A percentile compares a stretch with the other conserved stretches of the same genome.
These are phyloP conservation scores for Kalmusia sp. DNA, from an alignment of 2,329 filamentous ascomycete species.

Conservation along the genomic window DNA sequence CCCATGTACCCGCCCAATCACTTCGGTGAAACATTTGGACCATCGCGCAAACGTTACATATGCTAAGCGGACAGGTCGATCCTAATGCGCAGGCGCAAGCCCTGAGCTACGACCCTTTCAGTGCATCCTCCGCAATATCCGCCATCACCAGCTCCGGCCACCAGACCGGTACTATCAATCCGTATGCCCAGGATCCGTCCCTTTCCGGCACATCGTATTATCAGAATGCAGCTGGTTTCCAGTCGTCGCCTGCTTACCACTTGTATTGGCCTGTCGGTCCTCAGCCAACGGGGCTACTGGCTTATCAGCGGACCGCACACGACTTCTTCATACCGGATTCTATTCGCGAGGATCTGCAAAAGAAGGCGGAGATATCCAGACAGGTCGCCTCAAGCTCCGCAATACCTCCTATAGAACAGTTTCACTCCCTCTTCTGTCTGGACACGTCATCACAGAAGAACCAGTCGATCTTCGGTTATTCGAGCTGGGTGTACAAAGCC, in stretches of 20 bases:
- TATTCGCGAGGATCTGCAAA: slow-evolving; percentile 85
- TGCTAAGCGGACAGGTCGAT: slow-evolving; percentile 36
- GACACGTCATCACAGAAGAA: slow-evolving; percentile 83
- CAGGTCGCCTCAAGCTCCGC: slow-evolving; percentile 84
- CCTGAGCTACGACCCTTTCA: slow-evolving; percentile 55
- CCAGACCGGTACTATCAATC: slow-evolving; percentile 58
- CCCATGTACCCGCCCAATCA: background rate
- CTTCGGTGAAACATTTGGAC: background rate
- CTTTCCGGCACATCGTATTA: slow-evolving; percentile 73
- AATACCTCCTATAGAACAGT: slow-evolving; percentile 81
- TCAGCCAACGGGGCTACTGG: slow-evolving; percentile 79
- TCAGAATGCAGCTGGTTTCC: slow-evolving; percentile 62
- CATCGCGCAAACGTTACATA: background rate
- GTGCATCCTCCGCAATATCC: slow-evolving; percentile 42
- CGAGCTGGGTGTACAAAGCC: slow-evolving; percentile 95
- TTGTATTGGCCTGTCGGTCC: slow-evolving; percentile 88
- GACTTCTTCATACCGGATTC: slow-evolving; percentile 93
- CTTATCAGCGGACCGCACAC: slow-evolving; percentile 85
- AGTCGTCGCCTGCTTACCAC: slow-evolving; percentile 71
- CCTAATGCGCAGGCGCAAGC: slow-evolving; percentile 35
- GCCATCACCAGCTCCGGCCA: slow-evolving; percentile 44
- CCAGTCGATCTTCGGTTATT: slow-evolving; percentile 80
- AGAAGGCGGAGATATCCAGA: slow-evolving; percentile 82
- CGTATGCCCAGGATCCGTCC: slow-evolving; percentile 77
- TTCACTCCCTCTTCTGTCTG: slow-evolving; percentile 89